Base-by-base conservation (phyloP, 352 stramenopile genomes). In the Globisporangium irregulare region DNA sequence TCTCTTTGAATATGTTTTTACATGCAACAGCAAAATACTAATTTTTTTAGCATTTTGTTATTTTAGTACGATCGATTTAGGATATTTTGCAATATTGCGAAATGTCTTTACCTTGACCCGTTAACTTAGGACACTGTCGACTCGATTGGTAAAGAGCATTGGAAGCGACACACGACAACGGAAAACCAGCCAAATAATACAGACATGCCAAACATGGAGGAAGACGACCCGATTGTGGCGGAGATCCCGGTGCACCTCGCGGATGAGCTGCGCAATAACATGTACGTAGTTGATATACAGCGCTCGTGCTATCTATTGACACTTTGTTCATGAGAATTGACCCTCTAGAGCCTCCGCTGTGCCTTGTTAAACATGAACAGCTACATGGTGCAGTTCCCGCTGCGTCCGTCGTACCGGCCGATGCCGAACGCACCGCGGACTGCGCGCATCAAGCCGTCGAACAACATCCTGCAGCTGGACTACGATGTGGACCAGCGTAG, bases 171-270 rank as follows among this genome's bases (percentile, higher is more conserved):
- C 48, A 58, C 25, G 32, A 34, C 29, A 0, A 56, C 50, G 8
- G 22, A 32, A n/a, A 27, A 24, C 53, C 27, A 46, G 27, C 29
- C 32, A 34, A 41, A 32, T 6, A 59, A 38, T 9, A 50, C 18
- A 51, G 15, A 51, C 43, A 51, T 12, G 7, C 24, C n/a, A 25
- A 63, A 34, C 24, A 70, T 79, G 53, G 73, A 84, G 38, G 74
- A 84, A 50, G 86, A 93, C 58, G 87, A 95, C 73, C 87, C 87
- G 48, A 75, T 95, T 36, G 84, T 95, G 68, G 83, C 78, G 57
- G 87, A 95, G 76, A 92, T 95, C 66, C 85, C 87, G 46, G 85
- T 95, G 71, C 87, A 95, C 71, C 81, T 95, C 41, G 82, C 83
- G 3, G 82, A 93, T 24, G 74, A 84, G 38, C 68, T 92, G 64